Evolutionary conservation across 768 basidiomycete genomes (phyloP).

Genomic region (Scleroderma citrinum): DNA sequence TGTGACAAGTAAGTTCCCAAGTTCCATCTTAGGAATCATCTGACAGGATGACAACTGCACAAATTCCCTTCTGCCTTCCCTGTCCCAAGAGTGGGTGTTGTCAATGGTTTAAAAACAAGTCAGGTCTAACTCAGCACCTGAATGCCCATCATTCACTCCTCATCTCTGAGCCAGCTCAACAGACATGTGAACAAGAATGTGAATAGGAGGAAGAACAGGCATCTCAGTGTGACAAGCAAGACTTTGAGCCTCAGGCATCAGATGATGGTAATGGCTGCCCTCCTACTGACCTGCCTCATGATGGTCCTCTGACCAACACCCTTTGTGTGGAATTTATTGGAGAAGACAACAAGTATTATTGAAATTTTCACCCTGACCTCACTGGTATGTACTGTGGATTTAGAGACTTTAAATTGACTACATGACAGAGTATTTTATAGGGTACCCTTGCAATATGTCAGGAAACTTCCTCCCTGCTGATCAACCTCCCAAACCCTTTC

Average conservation of each 20-base stretch:
- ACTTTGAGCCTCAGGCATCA: not conserved
- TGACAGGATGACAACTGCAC: too few species aligned
- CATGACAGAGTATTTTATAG: not conserved
- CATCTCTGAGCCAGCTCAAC: not conserved
- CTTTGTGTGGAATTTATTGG: not conserved
- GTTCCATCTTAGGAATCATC: too few species aligned
- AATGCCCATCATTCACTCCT: not conserved
- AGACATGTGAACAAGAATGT: too few species aligned
- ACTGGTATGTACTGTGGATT: not conserved
- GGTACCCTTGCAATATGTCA: not conserved
- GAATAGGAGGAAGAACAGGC: not conserved
- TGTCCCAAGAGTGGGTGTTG: not conserved
- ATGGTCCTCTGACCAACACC: too few species aligned
- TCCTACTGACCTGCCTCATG: not conserved
- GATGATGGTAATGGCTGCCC: not conserved
- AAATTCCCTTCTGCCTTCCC: not conserved
- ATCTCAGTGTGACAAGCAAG: not conserved
- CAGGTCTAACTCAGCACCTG: not conserved
- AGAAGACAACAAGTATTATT: not conserved
- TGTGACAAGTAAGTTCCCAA: too few species aligned
- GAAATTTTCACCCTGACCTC: conserved; percentile 6
- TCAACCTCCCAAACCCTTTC: not conserved
- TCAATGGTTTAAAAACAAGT: not conserved
- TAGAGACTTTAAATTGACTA: too few species aligned
- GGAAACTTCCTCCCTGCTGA: conserved; percentile 8